These are phyloP conservation scores for Tetracladium setigerum DNA, from an alignment of 495 filamentous ascomycete genomes.

Conservation along the genomic window DNA sequence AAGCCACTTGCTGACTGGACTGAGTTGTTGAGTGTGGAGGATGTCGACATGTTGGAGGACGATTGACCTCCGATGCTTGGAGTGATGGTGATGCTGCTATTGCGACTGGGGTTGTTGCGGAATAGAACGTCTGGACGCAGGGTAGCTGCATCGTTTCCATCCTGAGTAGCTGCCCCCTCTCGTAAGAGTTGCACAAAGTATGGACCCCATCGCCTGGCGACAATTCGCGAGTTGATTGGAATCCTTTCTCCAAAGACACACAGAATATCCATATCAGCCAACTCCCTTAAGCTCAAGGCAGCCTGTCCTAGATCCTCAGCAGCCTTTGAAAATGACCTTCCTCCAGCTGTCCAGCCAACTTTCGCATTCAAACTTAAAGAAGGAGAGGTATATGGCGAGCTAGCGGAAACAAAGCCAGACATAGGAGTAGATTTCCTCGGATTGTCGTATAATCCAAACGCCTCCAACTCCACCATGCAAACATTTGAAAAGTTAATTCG, in stretches of 20 bases:
- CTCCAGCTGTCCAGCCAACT: conserved; percentile 58
- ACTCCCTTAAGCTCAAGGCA: conserved; percentile 67
- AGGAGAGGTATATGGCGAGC: conserved; percentile 52
- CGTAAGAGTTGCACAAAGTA: conserved; percentile 88
- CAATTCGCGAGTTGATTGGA: conserved; percentile 83
- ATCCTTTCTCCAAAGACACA: conserved; percentile 85
- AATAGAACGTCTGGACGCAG: conserved; percentile 18
- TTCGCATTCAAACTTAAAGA: conserved; percentile 49
- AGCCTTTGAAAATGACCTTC: conserved; percentile 54
- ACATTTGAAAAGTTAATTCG: conserved; percentile 96
- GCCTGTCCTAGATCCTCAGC: conserved; percentile 81
- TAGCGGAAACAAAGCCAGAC: conserved; percentile 73
- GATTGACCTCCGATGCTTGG: conserved; percentile 49
- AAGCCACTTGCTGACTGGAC: conserved; percentile 19
- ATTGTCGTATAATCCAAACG: conserved; percentile 95
- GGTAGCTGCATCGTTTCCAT: conserved; percentile 29
- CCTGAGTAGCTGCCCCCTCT: conserved; percentile 57
- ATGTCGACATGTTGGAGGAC: conserved; percentile 42
- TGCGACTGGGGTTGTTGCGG: conserved; percentile 43
- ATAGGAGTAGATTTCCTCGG: conserved; percentile 68
- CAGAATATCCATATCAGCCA: conserved; percentile 96
- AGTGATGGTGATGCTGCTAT: conserved; percentile 81
- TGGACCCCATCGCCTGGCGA: conserved; percentile 84
- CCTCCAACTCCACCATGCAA: conserved; percentile 92
- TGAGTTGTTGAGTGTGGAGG: conserved; percentile 43